Base-by-base conservation (phyloP, 495 filamentous ascomycete species). In the Usnea hakonensis region DNA sequence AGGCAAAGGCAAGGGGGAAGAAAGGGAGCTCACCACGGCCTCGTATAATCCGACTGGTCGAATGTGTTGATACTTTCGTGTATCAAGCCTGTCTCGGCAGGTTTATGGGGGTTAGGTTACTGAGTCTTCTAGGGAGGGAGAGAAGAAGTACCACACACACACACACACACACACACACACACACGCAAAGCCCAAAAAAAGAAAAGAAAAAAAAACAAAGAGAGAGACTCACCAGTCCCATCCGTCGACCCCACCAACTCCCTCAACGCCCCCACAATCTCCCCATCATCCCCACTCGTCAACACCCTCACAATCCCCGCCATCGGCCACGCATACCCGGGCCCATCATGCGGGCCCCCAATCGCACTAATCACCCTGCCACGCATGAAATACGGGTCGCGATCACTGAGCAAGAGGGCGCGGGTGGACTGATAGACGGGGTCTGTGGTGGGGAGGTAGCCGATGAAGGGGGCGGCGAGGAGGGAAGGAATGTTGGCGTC, bases 401-500 rank as follows among this genome's bases (percentile, higher is more conserved):
- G 69, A 13, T 72, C 67, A 64, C 72, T 74, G 5, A 86, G 69
- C 11, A 84, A 44, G 16, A 78, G 66, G 0, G 65, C 65, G 10
- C 83, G 72, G 13, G 83, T 85, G 52, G 69, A 73, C 59, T 72
- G 75, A 61, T 86, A 86, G 3, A 78, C 55, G 1, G 66, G 23
- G 41, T 83, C 80, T 21, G 65, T 60, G 9, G 60, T 57, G 10
- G 72, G 64, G 1, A 81, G 50, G 52, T 79, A 85, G 30, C 77
- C 77, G 28, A 81, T 69, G 55, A 85, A 71, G 0, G 83, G 83
- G 35, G 79, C 75, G 11, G 77, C 72, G 33, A 86, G 73, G 17
- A 86, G 71, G 5, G 74, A 77, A 2, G 83, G 83, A 55, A 86
- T 75, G 65, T 86, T 86, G 37, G 83, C 83, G 62, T 86, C 83